Conservation (phyloP, 805 yeast genomes). For the Suhomyces sp. region DNA sequence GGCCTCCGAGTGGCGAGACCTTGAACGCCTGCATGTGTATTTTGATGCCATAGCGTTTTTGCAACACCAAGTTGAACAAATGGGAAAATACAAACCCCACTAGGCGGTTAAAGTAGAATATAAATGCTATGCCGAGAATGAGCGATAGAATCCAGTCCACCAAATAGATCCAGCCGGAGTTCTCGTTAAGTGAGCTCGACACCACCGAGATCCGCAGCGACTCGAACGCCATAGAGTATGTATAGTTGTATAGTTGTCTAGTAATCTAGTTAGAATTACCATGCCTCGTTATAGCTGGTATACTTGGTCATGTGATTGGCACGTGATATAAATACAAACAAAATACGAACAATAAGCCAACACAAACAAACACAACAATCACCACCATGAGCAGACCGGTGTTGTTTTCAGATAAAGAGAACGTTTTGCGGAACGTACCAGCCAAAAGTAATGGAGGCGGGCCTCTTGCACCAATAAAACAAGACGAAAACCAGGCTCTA, state of each 20-base stretch:
- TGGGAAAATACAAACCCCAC: slow-evolving; percentile 59
- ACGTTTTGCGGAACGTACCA: background rate
- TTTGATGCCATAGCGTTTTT: slow-evolving; percentile 60
- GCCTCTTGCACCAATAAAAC: background rate
- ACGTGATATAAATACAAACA: background rate
- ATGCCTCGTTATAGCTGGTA: background rate
- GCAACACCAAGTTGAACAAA: slow-evolving; percentile 50
- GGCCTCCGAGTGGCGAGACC: slow-evolving; percentile 78
- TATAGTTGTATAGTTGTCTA: background rate
- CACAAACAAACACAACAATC: background rate
- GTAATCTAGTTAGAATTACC: background rate
- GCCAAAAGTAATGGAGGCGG: slow-evolving; percentile 1
- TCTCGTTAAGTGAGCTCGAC: slow-evolving; percentile 18
- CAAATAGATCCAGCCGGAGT: slow-evolving; percentile 63
- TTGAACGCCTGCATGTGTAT: slow-evolving; percentile 71
- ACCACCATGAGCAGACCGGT: background rate
- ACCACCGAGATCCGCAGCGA: slow-evolving; percentile 25
- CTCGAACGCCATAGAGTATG: slow-evolving; percentile 22
- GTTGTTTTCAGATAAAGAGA: slow-evolving; percentile 11
- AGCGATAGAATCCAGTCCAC: slow-evolving; percentile 78
- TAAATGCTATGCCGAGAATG: slow-evolving; percentile 55
- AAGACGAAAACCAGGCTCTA: background rate
- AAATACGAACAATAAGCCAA: background rate
- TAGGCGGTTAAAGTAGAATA: slow-evolving; percentile 75
- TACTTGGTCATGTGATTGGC: background rate